These are phyloP conservation scores for Cyberlindnera suaveolens DNA, from an alignment of 805 yeast genomes.

Conservation along the genomic window DNA sequence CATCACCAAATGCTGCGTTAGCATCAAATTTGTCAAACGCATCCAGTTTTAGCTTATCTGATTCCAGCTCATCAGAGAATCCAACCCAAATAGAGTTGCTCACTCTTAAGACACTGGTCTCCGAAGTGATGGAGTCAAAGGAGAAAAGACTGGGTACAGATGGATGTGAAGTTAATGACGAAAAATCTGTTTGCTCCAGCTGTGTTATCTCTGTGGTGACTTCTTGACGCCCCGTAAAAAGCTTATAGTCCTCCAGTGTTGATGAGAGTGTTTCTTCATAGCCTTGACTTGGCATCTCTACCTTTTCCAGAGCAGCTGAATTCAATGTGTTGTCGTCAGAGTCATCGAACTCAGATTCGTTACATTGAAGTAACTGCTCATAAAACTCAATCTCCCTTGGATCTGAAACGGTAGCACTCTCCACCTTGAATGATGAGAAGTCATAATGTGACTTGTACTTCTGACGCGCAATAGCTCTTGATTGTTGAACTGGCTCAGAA, in stretches of 20 bases:
- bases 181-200: background rate
- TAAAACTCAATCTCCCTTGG: conserved; percentile 21
- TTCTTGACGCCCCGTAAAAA: conserved; percentile 10
- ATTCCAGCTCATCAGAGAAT: conserved; percentile 5
- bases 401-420: conserved; percentile 9
- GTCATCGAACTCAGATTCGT: conserved; percentile 1
- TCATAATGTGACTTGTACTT: conserved; percentile 14
- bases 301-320: background rate
- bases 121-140: conserved; percentile 9
- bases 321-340: background rate
- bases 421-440: conserved; percentile 4
- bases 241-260: conserved; percentile 19
- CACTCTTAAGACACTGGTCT: conserved; percentile 12
- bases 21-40: conserved; percentile 13
- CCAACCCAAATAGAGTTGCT: conserved; percentile 23
- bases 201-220: background rate
- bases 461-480: background rate
- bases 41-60: background rate
- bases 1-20: conserved; percentile 9
- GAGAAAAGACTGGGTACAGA: conserved; percentile 18
- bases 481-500: background rate
- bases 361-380: conserved; percentile 2
- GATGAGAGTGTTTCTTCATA: conserved; percentile 7
- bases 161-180: conserved; percentile 6
- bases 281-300: background rate